phyloP scores from a whole-genome alignment of 2,329 filamentous ascomycete species.

The Fusarium humuli region DNA sequence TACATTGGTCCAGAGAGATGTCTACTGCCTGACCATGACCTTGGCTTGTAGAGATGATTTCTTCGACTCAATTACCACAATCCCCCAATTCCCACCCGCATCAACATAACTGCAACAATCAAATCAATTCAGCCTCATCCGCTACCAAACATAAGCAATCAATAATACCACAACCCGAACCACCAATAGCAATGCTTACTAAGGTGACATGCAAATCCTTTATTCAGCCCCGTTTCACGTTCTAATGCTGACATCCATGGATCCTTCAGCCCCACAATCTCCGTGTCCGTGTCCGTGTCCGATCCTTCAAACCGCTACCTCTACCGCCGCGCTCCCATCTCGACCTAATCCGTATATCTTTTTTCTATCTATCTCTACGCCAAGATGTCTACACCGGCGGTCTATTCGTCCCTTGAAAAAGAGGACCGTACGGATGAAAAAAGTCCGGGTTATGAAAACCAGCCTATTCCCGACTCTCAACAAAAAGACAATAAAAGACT shows the following conservation, averaged over 20 bases:
- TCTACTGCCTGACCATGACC: too few species aligned
- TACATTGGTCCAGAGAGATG: too few species aligned
- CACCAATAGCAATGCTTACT: neutral
- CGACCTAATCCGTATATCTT: neutral
- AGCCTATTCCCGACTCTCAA: neutral
- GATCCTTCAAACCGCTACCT: neutral
- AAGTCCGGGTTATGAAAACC: neutral
- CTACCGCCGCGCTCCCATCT: neutral
- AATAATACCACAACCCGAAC: neutral
- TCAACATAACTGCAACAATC: neutral
- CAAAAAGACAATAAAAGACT: conserved; percentile 9
- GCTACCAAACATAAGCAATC: neutral
- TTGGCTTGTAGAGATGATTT: too few species aligned
- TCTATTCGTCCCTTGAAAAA: conserved; percentile 34
- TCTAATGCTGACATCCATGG: conserved; percentile 11
- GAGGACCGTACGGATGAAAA: conserved; percentile 32
- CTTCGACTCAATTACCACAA: neutral
- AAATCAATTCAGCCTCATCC: neutral
- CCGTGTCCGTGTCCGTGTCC: conserved; percentile 40
- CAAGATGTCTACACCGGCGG: conserved; percentile 20
- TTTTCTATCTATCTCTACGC: neutral
- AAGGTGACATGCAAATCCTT: neutral
- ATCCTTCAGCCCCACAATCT: conserved; percentile 8
- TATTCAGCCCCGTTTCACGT: conserved; percentile 9
- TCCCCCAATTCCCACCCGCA: neutral